Base-by-base conservation (phyloP, 139 green algal genomes). In the Gonium pectorale region DNA sequence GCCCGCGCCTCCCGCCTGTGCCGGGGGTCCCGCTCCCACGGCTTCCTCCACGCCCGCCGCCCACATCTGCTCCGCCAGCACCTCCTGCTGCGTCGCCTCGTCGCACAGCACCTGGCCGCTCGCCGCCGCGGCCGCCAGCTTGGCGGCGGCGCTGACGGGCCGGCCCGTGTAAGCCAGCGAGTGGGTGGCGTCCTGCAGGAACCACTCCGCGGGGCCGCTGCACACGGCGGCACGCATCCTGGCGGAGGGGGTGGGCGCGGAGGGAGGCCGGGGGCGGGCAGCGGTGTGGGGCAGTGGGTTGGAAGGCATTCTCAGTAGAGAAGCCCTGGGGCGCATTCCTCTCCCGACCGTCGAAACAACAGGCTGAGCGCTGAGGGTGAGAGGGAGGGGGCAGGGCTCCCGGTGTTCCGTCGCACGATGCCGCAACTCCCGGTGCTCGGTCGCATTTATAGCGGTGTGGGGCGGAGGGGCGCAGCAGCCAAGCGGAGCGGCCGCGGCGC, bases 221-320 rank as follows among this genome's bases (percentile, higher is more conserved):
- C 51, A 37, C 19, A 80, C 37, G 35, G 51, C 71, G 8, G 71
- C 71, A 9, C 71, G 51, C 21, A 80, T 67, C 49, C 71, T 80
- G 33, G 2, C 7, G 63, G n/a, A 13, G 33, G 63, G 63, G 13
- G 35, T 21, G 56, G 15, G 56, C n/a, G 56, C 24, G 56, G 9
- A 33, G 29, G 56, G 56, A 27, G 2, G 17, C 27, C 62, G 29
- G 26, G 8, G 3, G 29, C 17, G 29, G 29, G 24, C 62, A 69
- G 62, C 62, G 38, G 62, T n/a, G 26, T 41, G 29, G 27, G 38
- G 37, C 33, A n/a, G 62, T 24, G 29, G 29, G 33, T 3, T 40
- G n/a, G n/a, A n/a, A n/a, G n/a, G n/a, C n/a, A n/a, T n/a, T n/a
- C n/a, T n/a, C n/a, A n/a, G n/a, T n/a, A n/a, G n/a, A n/a, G n/a